Evolutionary conservation across 768 basidiomycete genomes (phyloP).

Genomic region (Pholiota molesta): DNA sequence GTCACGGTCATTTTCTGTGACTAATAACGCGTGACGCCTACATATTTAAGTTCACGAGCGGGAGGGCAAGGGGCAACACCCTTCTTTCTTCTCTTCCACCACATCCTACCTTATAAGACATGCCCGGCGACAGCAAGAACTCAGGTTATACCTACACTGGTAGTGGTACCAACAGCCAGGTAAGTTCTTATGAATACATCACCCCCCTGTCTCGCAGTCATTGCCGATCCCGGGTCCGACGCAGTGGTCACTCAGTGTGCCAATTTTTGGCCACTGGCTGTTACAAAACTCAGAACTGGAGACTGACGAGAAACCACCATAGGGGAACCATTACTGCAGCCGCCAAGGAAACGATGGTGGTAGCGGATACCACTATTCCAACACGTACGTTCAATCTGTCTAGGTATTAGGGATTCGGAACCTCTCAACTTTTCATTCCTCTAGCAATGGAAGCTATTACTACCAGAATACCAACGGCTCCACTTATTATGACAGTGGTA

Average conservation of each 20-base stretch:
- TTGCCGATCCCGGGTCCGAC: not conserved
- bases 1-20: not conserved
- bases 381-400: constrained; percentile 38
- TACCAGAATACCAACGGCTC: constrained; percentile 64
- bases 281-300: too few relatives aligned
- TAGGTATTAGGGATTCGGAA: not conserved
- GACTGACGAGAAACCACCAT: too few relatives aligned
- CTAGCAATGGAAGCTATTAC: constrained; percentile 58
- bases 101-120: not conserved
- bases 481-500: constrained; percentile 58
- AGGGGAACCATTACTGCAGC: constrained; percentile 67
- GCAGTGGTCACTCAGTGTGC: too few relatives aligned
- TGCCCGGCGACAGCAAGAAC: constrained; percentile 21
- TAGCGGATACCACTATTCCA: constrained; percentile 64
- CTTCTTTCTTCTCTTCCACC: not conserved
- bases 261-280: too few relatives aligned
- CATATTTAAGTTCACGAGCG: not conserved
- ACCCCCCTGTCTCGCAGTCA: not conserved
- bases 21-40: not conserved
- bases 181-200: constrained; percentile 1
- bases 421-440: constrained; percentile 1
- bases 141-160: constrained; percentile 45
- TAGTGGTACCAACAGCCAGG: constrained; percentile 49
- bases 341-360: constrained; percentile 48
- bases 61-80: not conserved